Evolutionary conservation across 345 rosid species (phyloP).

Genomic region (Sisymbrium altissimum): DNA sequence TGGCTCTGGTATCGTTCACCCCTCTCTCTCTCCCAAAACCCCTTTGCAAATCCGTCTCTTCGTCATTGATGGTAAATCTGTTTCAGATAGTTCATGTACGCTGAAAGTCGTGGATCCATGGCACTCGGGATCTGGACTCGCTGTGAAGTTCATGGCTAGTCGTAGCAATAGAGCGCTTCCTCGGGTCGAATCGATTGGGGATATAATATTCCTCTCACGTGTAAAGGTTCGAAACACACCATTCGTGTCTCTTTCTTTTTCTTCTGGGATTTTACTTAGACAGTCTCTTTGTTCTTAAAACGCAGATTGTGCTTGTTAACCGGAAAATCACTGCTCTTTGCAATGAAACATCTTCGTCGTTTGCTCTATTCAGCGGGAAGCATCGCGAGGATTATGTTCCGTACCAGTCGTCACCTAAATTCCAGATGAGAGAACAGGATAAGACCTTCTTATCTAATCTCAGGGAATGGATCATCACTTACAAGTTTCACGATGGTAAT

Average conservation of each 20-base stretch:
- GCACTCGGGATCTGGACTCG: constrained; percentile 16
- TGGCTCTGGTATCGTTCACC: neutral
- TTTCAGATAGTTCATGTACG: constrained; percentile 11
- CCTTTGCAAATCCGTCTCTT: neutral
- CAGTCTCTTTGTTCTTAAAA: neutral
- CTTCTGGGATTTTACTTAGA: too few species aligned
- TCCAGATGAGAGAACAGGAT: constrained; percentile 29
- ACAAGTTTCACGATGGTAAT: constrained; percentile 23
- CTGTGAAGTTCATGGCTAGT: constrained; percentile 19
- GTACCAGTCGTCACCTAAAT: constrained; percentile 17
- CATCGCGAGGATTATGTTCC: neutral
- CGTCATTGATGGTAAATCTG: neutral
- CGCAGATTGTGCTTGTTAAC: constrained; percentile 29
- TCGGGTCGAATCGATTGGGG: constrained; percentile 23
- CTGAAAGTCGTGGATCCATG: constrained; percentile 26
- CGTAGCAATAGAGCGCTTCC: constrained; percentile 16
- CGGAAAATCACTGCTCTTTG: constrained; percentile 26
- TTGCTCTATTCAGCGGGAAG: constrained; percentile 9
- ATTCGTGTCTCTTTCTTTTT: neutral
- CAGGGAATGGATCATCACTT: constrained; percentile 21
- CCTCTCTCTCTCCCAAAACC: neutral
- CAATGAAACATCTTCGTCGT: constrained; percentile 20
- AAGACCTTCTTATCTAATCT: constrained; percentile 7
- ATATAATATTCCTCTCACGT: constrained; percentile 23
- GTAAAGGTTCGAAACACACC: constrained; percentile 19